Evolutionary conservation across 176 grass and related monocot species (phyloP).

Genomic region (Tillandsia fasciculata): DNA sequence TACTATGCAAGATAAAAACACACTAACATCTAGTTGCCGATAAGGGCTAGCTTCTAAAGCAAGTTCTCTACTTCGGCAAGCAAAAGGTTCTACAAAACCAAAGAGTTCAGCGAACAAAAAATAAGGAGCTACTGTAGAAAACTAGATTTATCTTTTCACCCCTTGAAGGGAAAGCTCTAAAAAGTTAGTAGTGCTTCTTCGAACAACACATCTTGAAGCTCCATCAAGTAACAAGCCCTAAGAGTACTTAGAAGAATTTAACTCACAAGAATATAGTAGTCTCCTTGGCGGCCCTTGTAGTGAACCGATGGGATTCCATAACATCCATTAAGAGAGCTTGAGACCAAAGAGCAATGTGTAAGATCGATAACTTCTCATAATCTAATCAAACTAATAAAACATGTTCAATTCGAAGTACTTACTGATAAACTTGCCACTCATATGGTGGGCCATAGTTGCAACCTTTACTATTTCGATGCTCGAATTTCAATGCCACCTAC

Average conservation of each 20-base stretch:
- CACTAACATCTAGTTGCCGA: too few relatives aligned
- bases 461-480: constrained; percentile 77
- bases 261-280: constrained; percentile 67
- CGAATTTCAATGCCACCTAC: constrained; percentile 86
- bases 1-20: background rate
- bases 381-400: constrained; percentile 14
- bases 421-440: constrained; percentile 91
- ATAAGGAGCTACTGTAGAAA: too few relatives aligned
- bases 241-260: constrained; percentile 19
- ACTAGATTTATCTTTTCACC: too few relatives aligned
- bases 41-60: too few relatives aligned
- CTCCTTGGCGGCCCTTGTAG: constrained; percentile 80
- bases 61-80: too few relatives aligned
- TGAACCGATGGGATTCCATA: constrained; percentile 82
- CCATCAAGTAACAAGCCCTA: constrained; percentile 10
- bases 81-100: too few relatives aligned
- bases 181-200: constrained; percentile 3
- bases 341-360: constrained; percentile 20
- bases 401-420: constrained; percentile 17
- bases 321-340: constrained; percentile 62
- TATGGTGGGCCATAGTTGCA: constrained; percentile 74
- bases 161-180: background rate
- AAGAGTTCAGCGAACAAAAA: too few relatives aligned
- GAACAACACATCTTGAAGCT: background rate
- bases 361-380: background rate